Evolutionary conservation across 75 land plant species (phyloP).

Genomic region (Ceratopteris richardii): DNA sequence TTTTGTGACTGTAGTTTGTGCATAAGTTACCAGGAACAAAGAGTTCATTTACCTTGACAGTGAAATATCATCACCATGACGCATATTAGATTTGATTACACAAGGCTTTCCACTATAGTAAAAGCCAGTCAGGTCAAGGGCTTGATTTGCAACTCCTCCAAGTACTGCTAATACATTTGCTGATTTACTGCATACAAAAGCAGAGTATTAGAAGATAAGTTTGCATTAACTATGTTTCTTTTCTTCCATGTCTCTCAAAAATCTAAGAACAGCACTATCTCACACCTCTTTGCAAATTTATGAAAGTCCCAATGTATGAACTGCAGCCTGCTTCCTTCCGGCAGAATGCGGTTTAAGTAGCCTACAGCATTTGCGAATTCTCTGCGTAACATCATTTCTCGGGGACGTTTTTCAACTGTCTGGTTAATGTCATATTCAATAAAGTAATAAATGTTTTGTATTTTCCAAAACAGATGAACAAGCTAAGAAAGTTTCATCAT

Average conservation of each 20-base stretch:
- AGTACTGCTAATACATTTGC: slow-evolving; percentile 98
- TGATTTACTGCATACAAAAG: slow-evolving; percentile 54
- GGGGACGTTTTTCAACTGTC: slow-evolving; percentile 97
- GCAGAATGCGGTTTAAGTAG: slow-evolving; percentile 74
- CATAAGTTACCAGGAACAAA: too few species aligned
- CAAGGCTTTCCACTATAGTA: slow-evolving; percentile 83
- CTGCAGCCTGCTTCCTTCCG: slow-evolving; percentile 74
- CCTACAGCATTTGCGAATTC: slow-evolving; percentile 95
- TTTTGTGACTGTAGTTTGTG: too few species aligned
- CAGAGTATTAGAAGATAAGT: neutral
- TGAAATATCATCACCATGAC: neutral
- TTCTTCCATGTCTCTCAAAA: neutral
- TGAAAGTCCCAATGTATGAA: slow-evolving; percentile 99
- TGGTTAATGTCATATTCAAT: too few species aligned
- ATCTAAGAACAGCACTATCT: neutral
- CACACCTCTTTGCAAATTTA: slow-evolving; percentile 95
- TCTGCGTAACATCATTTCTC: slow-evolving; percentile 98
- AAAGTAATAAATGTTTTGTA: too few species aligned
- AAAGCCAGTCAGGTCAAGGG: slow-evolving; percentile 91
- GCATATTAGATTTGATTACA: slow-evolving; percentile 18
- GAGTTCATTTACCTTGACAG: neutral
- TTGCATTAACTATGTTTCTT: neutral
- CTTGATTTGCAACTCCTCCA: slow-evolving; percentile 83
- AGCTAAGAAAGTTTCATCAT: too few species aligned
- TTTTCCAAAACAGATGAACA: too few species aligned